Conservation (phyloP, 2,329 filamentous ascomycete species). For the Colletotrichum magnum region DNA sequence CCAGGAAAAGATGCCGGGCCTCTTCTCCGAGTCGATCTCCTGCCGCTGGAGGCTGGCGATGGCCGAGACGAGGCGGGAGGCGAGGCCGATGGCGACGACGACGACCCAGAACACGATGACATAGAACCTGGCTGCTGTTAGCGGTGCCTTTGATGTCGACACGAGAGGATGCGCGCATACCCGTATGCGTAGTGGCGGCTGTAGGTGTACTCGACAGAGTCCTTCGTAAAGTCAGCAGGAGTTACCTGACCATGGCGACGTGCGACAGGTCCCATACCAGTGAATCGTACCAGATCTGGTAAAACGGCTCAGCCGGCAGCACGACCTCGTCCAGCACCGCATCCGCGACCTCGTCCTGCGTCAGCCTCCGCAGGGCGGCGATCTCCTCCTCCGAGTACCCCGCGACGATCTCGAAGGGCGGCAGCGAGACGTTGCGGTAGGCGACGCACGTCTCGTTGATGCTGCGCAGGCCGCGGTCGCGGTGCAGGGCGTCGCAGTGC, state of each 20-base stretch:
- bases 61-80: constrained; percentile 46
- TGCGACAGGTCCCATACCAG: constrained; percentile 46
- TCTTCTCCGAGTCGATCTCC: constrained; percentile 31
- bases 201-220: constrained; percentile 52
- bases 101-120: constrained; percentile 58
- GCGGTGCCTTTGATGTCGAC: background rate
- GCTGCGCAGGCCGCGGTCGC: constrained; percentile 43
- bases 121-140: constrained; percentile 44
- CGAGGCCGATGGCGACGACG: constrained; percentile 54
- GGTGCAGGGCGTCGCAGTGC: constrained; percentile 50
- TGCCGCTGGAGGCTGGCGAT: constrained; percentile 30
- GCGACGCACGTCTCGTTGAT: constrained; percentile 54
- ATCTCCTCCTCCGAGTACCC: constrained; percentile 53
- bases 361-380: constrained; percentile 47
- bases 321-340: constrained; percentile 48
- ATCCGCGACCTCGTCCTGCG: constrained; percentile 44
- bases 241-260: background rate
- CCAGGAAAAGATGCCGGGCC: constrained; percentile 11
- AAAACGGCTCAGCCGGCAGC: constrained; percentile 52
- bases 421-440: constrained; percentile 46
- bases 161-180: constrained; percentile 44
- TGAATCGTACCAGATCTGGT: constrained; percentile 54
- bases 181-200: constrained; percentile 54
- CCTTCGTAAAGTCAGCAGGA: constrained; percentile 43
- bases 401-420: constrained; percentile 51